Conservation (phyloP, 768 basidiomycete species). For the Mycena galopus region DNA sequence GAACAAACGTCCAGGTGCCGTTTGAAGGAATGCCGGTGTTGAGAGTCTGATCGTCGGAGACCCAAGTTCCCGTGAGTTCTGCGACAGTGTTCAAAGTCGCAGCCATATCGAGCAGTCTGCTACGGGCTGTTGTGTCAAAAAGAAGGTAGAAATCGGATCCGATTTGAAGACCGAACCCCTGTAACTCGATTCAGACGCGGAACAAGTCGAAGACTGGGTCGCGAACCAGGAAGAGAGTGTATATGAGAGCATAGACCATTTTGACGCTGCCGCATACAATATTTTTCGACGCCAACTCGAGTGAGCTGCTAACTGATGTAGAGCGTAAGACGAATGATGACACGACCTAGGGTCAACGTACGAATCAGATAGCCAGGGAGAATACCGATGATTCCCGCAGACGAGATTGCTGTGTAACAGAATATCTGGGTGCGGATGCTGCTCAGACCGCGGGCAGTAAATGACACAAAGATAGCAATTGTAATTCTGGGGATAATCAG, state of each 20-base stretch:
- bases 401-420: conserved; percentile 94
- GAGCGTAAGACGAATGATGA: conserved; percentile 23
- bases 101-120: conserved; percentile 66
- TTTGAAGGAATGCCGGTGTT: conserved; percentile 58
- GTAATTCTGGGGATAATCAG: conserved; percentile 70
- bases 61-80: conserved; percentile 75
- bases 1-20: conserved; percentile 78
- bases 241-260: conserved; percentile 91
- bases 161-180: conserved; percentile 88
- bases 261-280: conserved; percentile 88
- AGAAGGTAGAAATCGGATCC: conserved; percentile 86
- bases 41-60: conserved; percentile 66
- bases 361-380: conserved; percentile 90
- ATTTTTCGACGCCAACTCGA: conserved; percentile 89
- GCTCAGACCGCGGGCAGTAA: conserved; percentile 84
- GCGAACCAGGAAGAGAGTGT: conserved; percentile 79
- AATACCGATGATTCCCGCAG: conserved; percentile 88
- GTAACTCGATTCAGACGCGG: conserved; percentile 13
- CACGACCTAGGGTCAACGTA: conserved; percentile 49
- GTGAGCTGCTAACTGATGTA: conserved; percentile 76
- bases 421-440: conserved; percentile 83
- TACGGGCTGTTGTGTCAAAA: conserved; percentile 70
- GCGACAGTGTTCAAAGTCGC: conserved; percentile 62
- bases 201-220: neutral
- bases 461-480: conserved; percentile 84